Evolutionary conservation across 805 yeast species (phyloP), one percentile per base, ranked within the genome.

Genomic region (Metschnikowia reukaufii): DNA sequence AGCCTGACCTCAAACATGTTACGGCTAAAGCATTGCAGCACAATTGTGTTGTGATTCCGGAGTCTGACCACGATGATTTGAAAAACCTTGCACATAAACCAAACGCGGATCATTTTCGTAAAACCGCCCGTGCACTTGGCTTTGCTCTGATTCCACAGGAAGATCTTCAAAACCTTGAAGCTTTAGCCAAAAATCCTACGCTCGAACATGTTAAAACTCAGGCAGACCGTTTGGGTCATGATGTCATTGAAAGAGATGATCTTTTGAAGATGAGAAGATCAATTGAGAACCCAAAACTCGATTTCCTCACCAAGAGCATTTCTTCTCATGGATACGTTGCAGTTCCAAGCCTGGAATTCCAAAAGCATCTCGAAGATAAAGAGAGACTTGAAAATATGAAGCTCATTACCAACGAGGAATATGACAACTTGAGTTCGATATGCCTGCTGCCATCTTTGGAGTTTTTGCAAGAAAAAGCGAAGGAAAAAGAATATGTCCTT

Each of bases 301-400:
- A 56, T 10, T 57, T 36, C 30, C 51, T 60, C 35, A 50, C 41
- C 9, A 42, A 51, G 36, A 53, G 51, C 12, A 48, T 54, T 4
- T 49, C 52, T 9, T 42, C 51, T 12, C 47, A 45, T 17, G 59
- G 59, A 5, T 54, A 35, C 27, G 56, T 55, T n/a, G 57, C 58
- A 4, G 52, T 56, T 6, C 56, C 59, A 8, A 48, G 51, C n/a
- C 50, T 36, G 36, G 57, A 56, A 10, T 56, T 56, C 34, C 49
- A 48, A 42, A 30, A 37, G 38, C 66, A 61, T 34, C 49, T 77
- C 17, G 59, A 59, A 30, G 65, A 64, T 23, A 64, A 54, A 21
- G 56, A 56, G 39, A 48, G 63, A 42, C 72, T 76, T 2, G 54
- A 50, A 4, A 50, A 54, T 23, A 51, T 58, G 62, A 52, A 50